Percentiles rank a stretch among this genome's conserved stretches.
phyloP scores from a whole-genome alignment of 805 yeast genomes.

The Scheffersomyces stipitis region DNA sequence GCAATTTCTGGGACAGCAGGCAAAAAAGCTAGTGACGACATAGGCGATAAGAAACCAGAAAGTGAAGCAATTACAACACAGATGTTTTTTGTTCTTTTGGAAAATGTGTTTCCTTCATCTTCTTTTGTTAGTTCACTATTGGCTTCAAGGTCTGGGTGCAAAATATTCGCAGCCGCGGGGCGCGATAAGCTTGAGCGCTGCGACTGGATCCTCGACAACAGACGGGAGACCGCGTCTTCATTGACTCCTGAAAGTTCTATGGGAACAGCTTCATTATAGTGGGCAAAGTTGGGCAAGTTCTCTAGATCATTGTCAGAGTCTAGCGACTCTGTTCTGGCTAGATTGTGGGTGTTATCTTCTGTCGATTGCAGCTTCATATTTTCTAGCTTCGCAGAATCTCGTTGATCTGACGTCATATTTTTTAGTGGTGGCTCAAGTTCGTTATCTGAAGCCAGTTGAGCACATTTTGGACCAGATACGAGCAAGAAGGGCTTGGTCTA shows the following conservation, averaged over 20 bases:
- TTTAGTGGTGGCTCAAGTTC: too few species aligned
- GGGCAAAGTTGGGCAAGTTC: too few species aligned
- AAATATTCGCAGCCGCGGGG: slow-evolving; percentile 1
- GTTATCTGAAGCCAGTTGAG: too few species aligned
- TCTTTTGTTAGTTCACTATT: slow-evolving; percentile 4
- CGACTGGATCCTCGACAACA: slow-evolving; percentile 19
- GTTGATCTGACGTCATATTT: too few species aligned
- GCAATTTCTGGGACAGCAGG: slow-evolving; percentile 57
- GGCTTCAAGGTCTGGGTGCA: too few species aligned
- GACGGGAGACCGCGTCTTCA: slow-evolving; percentile 19
- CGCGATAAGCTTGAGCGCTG: slow-evolving; percentile 7
- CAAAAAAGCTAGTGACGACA: slow-evolving; percentile 44
- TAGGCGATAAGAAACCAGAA: slow-evolving; percentile 41
- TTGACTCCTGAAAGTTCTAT: slow-evolving; percentile 17
- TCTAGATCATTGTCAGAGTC: too few species aligned
- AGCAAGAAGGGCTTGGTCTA: too few species aligned
- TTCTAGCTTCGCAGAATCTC: too few species aligned
- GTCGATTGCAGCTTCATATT: too few species aligned
- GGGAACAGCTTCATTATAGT: slow-evolving; percentile 10
- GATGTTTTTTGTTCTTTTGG: slow-evolving; percentile 10
- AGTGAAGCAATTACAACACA: slow-evolving; percentile 16
- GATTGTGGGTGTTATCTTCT: too few species aligned
- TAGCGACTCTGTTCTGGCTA: too few species aligned
- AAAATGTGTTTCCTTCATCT: slow-evolving; percentile 11
- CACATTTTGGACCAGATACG: too few species aligned